Conservation (phyloP, 768 basidiomycete genomes). For the Boletus reticulatus region DNA sequence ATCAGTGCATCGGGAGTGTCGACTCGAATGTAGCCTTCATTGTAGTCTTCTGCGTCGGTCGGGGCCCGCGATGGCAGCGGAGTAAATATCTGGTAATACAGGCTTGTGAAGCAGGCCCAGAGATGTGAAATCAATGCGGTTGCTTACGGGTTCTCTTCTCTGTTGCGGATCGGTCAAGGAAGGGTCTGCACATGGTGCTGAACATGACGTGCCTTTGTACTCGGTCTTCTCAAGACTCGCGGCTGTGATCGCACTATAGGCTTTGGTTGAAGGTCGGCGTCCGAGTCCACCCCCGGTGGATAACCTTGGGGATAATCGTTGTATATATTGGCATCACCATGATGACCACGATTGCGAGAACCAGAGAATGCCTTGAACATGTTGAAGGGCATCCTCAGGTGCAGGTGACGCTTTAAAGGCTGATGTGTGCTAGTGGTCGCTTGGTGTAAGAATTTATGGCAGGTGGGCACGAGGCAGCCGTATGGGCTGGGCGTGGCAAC, state of each 20-base stretch:
- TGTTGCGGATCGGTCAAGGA: slow-evolving; percentile 16
- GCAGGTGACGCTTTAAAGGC: slow-evolving; percentile 15
- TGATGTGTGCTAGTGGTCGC: slow-evolving; percentile 10
- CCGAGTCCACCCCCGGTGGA: slow-evolving; percentile 13
- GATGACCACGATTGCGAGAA: slow-evolving; percentile 31
- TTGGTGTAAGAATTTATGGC: slow-evolving; percentile 28
- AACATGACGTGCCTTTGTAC: slow-evolving; percentile 22
- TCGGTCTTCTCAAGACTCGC: slow-evolving; percentile 26
- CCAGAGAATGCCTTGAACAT: slow-evolving; percentile 36
- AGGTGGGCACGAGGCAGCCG: slow-evolving; percentile 28
- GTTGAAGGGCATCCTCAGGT: slow-evolving; percentile 35
- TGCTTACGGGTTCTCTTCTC: slow-evolving; percentile 33
- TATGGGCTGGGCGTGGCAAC: slow-evolving; percentile 34
- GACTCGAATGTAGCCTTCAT: slow-evolving; percentile 31
- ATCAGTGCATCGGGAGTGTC: slow-evolving; percentile 31
- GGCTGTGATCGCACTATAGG: slow-evolving; percentile 19
- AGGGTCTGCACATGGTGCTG: neutral
- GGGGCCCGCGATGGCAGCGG: slow-evolving; percentile 32
- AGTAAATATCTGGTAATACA: slow-evolving; percentile 26
- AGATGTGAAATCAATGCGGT: neutral
- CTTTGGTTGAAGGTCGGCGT: slow-evolving; percentile 23
- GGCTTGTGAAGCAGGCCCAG: slow-evolving; percentile 8
- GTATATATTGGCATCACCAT: slow-evolving; percentile 24
- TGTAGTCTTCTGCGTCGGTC: slow-evolving; percentile 32
- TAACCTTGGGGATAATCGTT: slow-evolving; percentile 29